These are phyloP conservation scores for Haematococcus lacustris DNA, from an alignment of 139 green algal genomes.

Conservation along the genomic window DNA sequence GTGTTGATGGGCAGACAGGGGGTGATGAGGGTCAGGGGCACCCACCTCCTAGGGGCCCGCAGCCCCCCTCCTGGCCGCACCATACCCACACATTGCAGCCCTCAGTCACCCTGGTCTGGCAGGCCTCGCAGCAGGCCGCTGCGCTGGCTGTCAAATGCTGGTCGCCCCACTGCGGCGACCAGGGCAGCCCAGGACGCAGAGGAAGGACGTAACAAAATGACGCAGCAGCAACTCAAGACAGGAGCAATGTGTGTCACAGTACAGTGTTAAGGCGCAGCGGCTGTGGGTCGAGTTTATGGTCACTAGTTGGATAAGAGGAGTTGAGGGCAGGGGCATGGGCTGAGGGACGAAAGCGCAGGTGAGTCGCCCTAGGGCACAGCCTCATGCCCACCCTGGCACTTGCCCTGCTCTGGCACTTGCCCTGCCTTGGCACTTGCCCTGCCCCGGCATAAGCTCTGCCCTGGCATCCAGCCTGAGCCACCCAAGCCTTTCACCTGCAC, in stretches of 20 bases:
- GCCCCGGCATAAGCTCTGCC: neutral
- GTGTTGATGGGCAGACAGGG: no score
- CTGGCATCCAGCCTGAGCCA: neutral
- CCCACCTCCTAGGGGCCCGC: no score
- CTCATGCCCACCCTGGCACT: neutral
- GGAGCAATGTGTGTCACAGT: neutral
- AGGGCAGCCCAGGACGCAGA: neutral
- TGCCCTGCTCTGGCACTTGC: neutral
- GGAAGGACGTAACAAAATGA: neutral
- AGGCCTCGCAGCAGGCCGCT: neutral
- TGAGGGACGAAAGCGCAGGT: no score
- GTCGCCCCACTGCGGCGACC: neutral
- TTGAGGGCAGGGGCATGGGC: no score
- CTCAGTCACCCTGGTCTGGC: neutral
- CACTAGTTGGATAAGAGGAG: no score
- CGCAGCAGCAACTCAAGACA: neutral
- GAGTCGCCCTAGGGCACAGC: no score
- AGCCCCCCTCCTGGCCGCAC: neutral
- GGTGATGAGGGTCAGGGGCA: no score
- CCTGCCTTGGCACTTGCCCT: neutral
- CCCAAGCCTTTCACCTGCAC: neutral
- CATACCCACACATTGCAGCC: slow-evolving; percentile 9
- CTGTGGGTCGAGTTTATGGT: no score
- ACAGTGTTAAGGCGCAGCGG: no score
- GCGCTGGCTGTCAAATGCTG: neutral